These are phyloP conservation scores for Trypanosoma congolense DNA, from an alignment of 208 protist genomes.

Conservation along the genomic window DNA sequence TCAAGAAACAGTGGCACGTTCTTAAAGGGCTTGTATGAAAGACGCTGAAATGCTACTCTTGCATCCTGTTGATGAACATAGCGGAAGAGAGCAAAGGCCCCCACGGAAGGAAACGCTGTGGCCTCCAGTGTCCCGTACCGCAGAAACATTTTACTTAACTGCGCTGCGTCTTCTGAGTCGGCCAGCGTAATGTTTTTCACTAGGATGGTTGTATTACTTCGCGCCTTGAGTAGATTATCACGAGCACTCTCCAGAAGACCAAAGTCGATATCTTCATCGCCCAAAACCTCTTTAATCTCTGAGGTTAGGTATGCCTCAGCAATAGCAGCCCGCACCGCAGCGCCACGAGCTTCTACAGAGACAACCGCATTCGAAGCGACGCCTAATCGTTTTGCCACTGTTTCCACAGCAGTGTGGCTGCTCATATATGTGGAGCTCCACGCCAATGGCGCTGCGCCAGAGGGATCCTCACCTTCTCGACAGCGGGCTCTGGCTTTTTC, in stretches of 20 bases:
- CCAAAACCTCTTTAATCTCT: slow-evolving; percentile 64
- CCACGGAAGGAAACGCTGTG: slow-evolving; percentile 56
- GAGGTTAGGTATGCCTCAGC: slow-evolving; percentile 80
- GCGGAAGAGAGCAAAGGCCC: slow-evolving; percentile 69
- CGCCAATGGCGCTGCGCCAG: slow-evolving; percentile 15
- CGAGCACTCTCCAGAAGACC: slow-evolving; percentile 53
- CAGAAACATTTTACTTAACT: slow-evolving; percentile 67
- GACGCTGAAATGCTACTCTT: slow-evolving; percentile 87
- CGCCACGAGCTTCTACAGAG: slow-evolving; percentile 48
- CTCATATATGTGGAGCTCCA: slow-evolving; percentile 88
- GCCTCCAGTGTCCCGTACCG: slow-evolving; percentile 67
- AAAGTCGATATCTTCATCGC: slow-evolving; percentile 73
- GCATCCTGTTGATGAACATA: slow-evolving; percentile 83
- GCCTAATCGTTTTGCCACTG: slow-evolving; percentile 62
- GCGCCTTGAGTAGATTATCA: slow-evolving; percentile 58
- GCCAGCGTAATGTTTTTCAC: slow-evolving; percentile 74
- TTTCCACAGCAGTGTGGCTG: slow-evolving; percentile 66
- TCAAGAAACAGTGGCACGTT: slow-evolving; percentile 95
- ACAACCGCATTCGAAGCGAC: slow-evolving; percentile 59
- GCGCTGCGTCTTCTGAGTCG: slow-evolving; percentile 37
- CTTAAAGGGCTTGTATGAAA: slow-evolving; percentile 95
- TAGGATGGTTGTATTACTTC: slow-evolving; percentile 79
- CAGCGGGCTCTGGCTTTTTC: slow-evolving; percentile 36
- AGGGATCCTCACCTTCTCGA: slow-evolving; percentile 7
- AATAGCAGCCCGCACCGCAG: slow-evolving; percentile 88